Conservation (phyloP, 208 protist genomes). For the Leishmania martiniquensis region DNA sequence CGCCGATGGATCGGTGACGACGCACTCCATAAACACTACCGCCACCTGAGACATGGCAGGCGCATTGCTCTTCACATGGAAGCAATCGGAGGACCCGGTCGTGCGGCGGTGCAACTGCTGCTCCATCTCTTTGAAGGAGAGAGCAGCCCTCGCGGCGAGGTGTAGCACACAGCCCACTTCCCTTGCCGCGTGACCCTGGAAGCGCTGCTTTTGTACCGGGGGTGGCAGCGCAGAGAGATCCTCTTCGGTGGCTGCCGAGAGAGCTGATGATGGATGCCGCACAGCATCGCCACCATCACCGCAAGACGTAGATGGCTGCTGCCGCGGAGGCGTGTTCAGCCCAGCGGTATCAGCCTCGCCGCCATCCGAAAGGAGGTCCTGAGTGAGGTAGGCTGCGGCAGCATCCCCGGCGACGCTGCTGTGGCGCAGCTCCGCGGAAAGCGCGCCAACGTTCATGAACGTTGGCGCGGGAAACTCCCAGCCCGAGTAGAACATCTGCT, state of each 20-base stretch:
- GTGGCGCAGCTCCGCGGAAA: slow-evolving; percentile 20
- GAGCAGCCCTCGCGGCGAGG: slow-evolving; percentile 14
- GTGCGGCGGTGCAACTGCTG: slow-evolving; percentile 23
- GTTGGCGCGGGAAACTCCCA: slow-evolving; percentile 53
- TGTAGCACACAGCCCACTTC: slow-evolving; percentile 24
- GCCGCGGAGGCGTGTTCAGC: background rate
- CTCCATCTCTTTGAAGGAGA: slow-evolving; percentile 35
- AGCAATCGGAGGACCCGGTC: slow-evolving; percentile 31
- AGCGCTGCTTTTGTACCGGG: background rate
- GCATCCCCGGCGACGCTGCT: background rate
- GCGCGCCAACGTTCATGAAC: slow-evolving; percentile 31
- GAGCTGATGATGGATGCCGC: background rate
- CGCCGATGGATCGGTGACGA: slow-evolving; percentile 5
- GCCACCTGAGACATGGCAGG: slow-evolving; percentile 50
- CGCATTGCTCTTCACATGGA: slow-evolving; percentile 65
- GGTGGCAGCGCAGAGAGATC: background rate
- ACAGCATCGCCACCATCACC: slow-evolving; percentile 1
- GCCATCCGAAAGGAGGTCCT: slow-evolving; percentile 15
- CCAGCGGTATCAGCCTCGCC: background rate
- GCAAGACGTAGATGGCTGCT: background rate
- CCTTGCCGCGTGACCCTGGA: background rate
- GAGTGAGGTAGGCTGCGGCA: slow-evolving; percentile 32
- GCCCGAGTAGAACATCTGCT: slow-evolving; percentile 70
- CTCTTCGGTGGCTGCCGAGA: background rate
- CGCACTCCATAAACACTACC: slow-evolving; percentile 72